Base-by-base conservation (phyloP, 2,329 filamentous ascomycete species). In the Bimuria novae-zelandiae region DNA sequence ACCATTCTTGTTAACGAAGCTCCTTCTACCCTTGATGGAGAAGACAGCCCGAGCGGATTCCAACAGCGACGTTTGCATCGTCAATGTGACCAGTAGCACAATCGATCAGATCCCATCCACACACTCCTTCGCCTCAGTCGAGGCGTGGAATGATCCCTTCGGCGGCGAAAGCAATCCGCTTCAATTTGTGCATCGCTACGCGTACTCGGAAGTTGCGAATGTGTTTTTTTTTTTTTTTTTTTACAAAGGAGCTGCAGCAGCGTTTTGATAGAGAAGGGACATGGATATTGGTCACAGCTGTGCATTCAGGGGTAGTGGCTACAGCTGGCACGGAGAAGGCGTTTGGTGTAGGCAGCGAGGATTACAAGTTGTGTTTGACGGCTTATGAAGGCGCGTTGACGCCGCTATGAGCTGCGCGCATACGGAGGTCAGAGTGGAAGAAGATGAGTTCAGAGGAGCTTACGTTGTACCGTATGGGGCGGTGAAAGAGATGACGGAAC, bases 161-260 rank as follows among this genome's bases (percentile, higher is more conserved):
- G 64, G 67, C 8, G 50, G 35, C 25, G 59, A 61, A 35, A 42
- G 60, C 37, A 61, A 66, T 35, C 42, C 55, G 7, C 32, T 30
- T 39, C 8, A 55, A 54, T 6, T 56, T 59, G 10, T 70, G 60
- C 37, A 54, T 43, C 71, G 76, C 12, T 80, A 81, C 60, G 75
- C 70, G 1, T 73, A 77, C 48, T 70, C 65, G 49, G 80, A 80
- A 56, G 67, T 80, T 6, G 78, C 78, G 12, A 78, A 79, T 41
- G 62, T 80, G 4, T n/a, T n/a, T n/a, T n/a, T n/a, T n/a, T n/a
- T n/a, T n/a, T n/a, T n/a, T n/a, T n/a, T 69, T 79, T 1, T 78
- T 75, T 57, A 65, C 75, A 0, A 56, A 63, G 3, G 68, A 75
- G 41, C 64, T 79, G n/a, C 73, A 76, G n/a, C 53, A 60, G 8